phyloP scores from a whole-genome alignment of 768 basidiomycete genomes.

The Suillus weaverae region DNA sequence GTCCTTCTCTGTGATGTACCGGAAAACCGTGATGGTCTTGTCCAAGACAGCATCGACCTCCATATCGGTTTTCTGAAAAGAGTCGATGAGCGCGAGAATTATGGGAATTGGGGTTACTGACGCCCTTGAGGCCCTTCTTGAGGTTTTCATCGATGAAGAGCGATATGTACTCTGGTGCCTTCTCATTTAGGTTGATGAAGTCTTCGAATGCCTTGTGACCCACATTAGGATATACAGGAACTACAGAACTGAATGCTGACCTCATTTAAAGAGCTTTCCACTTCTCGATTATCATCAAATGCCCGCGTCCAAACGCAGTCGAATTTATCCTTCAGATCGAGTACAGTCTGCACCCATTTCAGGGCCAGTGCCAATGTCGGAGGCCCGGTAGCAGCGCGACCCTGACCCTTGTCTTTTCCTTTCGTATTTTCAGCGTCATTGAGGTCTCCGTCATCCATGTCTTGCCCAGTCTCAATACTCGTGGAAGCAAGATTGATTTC shows the following conservation, averaged over 20 bases:
- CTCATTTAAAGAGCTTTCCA: constrained; percentile 84
- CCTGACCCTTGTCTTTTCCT: constrained; percentile 54
- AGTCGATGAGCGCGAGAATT: constrained; percentile 6
- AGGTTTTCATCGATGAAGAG: constrained; percentile 96
- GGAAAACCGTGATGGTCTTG: constrained; percentile 95
- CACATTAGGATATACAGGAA: constrained; percentile 6
- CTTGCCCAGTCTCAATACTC: constrained; percentile 37
- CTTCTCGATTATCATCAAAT: constrained; percentile 68
- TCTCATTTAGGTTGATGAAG: constrained; percentile 86
- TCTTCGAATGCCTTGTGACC: constrained; percentile 78
- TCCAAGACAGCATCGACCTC: constrained; percentile 90
- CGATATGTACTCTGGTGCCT: constrained; percentile 92
- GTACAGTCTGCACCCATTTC: constrained; percentile 90
- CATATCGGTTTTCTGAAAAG: constrained; percentile 76
- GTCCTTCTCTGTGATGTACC: constrained; percentile 93
- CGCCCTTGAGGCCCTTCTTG: constrained; percentile 91
- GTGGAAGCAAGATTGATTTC: constrained; percentile 72
- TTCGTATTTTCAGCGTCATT: constrained; percentile 35
- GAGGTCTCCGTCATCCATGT: constrained; percentile 37
- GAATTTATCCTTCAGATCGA: constrained; percentile 91
- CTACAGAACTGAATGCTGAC: constrained; percentile 41
- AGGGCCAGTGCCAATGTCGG: constrained; percentile 62
- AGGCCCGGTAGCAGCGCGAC: constrained; percentile 42
- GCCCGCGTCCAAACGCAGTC: constrained; percentile 71
- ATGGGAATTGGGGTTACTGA: constrained; percentile 39